Percentiles rank a stretch among this genome's conserved stretches.
phyloP scores from a whole-genome alignment of 2,329 filamentous ascomycete genomes.

The Aureobasidium sp. region DNA sequence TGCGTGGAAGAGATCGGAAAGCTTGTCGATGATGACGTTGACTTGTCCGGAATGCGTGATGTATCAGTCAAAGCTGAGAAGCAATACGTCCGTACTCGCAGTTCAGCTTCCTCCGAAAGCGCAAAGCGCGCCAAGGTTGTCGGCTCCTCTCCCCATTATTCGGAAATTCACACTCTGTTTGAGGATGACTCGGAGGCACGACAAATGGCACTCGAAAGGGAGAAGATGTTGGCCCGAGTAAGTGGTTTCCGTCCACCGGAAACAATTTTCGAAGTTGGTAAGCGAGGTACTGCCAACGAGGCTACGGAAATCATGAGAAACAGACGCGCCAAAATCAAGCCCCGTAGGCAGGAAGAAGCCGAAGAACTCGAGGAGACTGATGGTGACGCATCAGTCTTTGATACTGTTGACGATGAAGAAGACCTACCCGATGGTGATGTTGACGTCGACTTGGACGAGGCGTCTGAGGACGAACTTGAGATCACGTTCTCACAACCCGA shows the following conservation, averaged over 20 bases:
- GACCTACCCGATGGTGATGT: conserved; percentile 34
- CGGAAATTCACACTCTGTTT: conserved; percentile 73
- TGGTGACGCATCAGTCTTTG: conserved; percentile 21
- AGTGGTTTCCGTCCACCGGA: conserved; percentile 84
- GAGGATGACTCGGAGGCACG: conserved; percentile 53
- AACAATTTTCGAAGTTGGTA: conserved; percentile 92
- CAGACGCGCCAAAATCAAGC: conserved; percentile 60
- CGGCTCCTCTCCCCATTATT: conserved; percentile 62
- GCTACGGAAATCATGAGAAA: conserved; percentile 71
- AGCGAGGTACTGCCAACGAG: conserved; percentile 59
- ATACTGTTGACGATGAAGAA: conserved; percentile 30
- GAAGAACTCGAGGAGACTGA: conserved; percentile 25
- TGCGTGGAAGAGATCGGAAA: conserved; percentile 80
- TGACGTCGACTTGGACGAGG: conserved; percentile 35
- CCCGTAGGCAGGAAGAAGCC: conserved; percentile 19
- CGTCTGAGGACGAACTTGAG: conserved; percentile 50
- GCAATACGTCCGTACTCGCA: conserved; percentile 82
- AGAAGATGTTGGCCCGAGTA: conserved; percentile 81
- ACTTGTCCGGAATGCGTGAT: conserved; percentile 61
- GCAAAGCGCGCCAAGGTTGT: conserved; percentile 80
- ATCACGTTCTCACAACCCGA: conserved; percentile 39
- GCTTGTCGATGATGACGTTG: conserved; percentile 64
- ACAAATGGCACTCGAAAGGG: conserved; percentile 61
- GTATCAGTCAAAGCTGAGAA: conserved; percentile 87
- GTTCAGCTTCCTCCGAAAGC: conserved; percentile 83